phyloP scores from a whole-genome alignment of 495 filamentous ascomycete genomes.

The Viridothelium virens region DNA sequence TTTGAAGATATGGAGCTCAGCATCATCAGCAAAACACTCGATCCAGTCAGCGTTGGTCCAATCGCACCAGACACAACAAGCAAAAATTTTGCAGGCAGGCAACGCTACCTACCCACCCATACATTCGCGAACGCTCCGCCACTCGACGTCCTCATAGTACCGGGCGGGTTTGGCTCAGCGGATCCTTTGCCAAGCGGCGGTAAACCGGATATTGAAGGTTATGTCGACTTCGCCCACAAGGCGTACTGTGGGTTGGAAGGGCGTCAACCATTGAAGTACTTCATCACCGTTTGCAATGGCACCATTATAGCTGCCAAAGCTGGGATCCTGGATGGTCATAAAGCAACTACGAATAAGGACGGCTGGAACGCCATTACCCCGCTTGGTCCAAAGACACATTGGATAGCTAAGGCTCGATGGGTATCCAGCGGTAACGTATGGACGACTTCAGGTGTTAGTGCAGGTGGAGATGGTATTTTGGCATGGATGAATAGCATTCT shows the following conservation, averaged over 20 bases:
- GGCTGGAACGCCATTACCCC: constrained; percentile 35
- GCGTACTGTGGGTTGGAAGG: constrained; percentile 15
- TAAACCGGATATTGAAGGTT: constrained; percentile 38
- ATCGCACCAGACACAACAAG: constrained; percentile 8
- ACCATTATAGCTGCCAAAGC: constrained; percentile 44
- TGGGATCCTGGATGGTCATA: constrained; percentile 50
- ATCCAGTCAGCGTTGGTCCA: constrained; percentile 39
- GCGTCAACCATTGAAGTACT: constrained; percentile 44
- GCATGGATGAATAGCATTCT: constrained; percentile 45
- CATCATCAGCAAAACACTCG: constrained; percentile 47
- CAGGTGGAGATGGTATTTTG: constrained; percentile 59
- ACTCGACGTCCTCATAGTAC: constrained; percentile 59
- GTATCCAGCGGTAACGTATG: constrained; percentile 59
- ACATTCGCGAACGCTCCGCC: constrained; percentile 44
- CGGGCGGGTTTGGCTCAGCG: constrained; percentile 42
- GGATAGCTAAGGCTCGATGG: constrained; percentile 59
- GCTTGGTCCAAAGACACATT: constrained; percentile 43
- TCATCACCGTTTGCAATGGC: constrained; percentile 59
- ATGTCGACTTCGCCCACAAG: constrained; percentile 16
- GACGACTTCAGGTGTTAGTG: constrained; percentile 54
- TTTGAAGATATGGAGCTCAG: constrained; percentile 35
- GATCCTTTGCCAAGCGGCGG: constrained; percentile 2
- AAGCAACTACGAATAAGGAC: constrained; percentile 52
- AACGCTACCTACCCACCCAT: constrained; percentile 54
- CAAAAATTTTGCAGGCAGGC: constrained; percentile 30